Evolutionary conservation across 805 yeast species (phyloP), one percentile per base, ranked within the genome.

Genomic region (Candida nonsorbophila): DNA sequence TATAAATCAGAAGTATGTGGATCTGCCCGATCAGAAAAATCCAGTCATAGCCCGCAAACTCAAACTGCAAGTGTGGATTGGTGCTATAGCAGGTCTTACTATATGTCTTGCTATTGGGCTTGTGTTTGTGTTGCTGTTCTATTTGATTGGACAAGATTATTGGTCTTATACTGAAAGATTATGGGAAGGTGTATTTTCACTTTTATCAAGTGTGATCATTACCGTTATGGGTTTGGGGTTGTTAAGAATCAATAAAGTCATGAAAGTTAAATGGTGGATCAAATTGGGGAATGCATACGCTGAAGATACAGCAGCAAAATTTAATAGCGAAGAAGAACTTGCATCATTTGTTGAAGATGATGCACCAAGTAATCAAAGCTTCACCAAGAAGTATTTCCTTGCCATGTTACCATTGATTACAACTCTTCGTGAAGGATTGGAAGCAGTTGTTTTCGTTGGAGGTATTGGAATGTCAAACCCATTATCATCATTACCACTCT

Each of bases 131-230:
- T 56, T 68, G 7, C 63, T 78, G 4, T 87, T 87, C 53, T 85
- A 86, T 46, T 49, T 77, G 25, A 58, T 88, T 17, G 95, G 95
- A 10, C 75, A 79, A 15, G 94, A 87, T 56, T 59, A 84, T 30
- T 87, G 96, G 96, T 74, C 88, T 6, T 61, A 77, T 36, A 81
- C 95, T 22, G 97, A 87, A 51, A 76, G 92, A 45, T 67, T 84
- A 30, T 87, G 95, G 84, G 97, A 87, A 51, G 95, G 95, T 6
- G 57, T 78, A 1, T 77, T 87, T 48, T 81, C 90, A 42, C 66
- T 88, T 9, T 52, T 86, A 17, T 86, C 95, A 3, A 74, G 92
- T 12, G 45, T 81, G 2, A 75, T 87, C 34, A 87, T 87, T 36
- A 83, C 95, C 1, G 58, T 79, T 6, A 86, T 87, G 96, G 96